Base-by-base conservation (phyloP, 164 flowering plant species). In the Cinnamomum micranthum region DNA sequence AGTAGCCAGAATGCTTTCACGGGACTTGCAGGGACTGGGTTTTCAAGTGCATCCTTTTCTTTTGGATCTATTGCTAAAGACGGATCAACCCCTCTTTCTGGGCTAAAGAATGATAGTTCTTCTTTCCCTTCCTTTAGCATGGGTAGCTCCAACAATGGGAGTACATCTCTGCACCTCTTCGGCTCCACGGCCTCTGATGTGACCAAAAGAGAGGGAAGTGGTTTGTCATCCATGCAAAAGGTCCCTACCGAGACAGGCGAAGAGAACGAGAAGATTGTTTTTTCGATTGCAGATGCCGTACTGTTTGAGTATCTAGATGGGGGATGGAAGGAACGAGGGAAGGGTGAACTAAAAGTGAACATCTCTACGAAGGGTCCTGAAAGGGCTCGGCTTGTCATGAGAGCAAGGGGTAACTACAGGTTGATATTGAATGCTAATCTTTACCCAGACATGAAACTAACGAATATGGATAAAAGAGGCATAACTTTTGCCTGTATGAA, bases 321-420 rank as follows among this genome's bases (percentile, higher is more conserved):
- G 31, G 82, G 87, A 0, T 95, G 99, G 99, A 95, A 93, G 82
- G 99, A 93, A 75, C 87, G 99, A 19, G 99, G 99, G 11, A 95
- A 92, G 79, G 99, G 99, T 65, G 99, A 95, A 80, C 70, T 95
- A 27, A 95, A 90, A 77, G 87, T 95, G 68, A 95, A 95, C 76
- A 81, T 92, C 13, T 79, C 93, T 20, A 82, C 88, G 22, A 62
- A 74, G 5, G 94, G 81, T 67, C 64, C 77, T 0, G 92, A 81
- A 73, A 92, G 74, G 75, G 92, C 91, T 11, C 84, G 98, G 77
- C 86, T 93, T 59, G 81, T 95, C 19, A 95, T 95, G 98, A 84
- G 98, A 79, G 85, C 93, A 22, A 85, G 81, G 71, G 98, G 98
- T 65, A 93, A 90, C 82, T 87, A 80, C 69, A 81, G 97, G 79